Base-by-base conservation (phyloP, 257 asterid species). In the Lycium ferocissimum region DNA sequence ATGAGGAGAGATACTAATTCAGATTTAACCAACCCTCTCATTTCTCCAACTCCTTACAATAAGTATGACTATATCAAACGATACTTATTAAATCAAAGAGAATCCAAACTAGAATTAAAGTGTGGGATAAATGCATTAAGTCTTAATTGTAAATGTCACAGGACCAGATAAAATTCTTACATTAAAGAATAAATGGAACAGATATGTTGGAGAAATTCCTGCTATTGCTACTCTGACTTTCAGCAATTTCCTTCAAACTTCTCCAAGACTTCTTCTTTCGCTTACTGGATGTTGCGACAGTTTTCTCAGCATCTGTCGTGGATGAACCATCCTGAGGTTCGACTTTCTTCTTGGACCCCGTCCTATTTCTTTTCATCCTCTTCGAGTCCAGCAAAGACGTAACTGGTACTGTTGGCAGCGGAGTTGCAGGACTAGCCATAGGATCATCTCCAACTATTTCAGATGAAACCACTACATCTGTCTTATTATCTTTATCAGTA, bases 251-350 rank as follows among this genome's bases (percentile, higher is more conserved):
- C 92, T 92, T 92, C 87, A 95, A 85, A 88, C 94, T 91, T 17
- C 95, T 92, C 98, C 99, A 95, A 5, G 92, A 56, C 49, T 87
- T 91, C 63, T 88, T 91, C 92, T 89, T 92, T 78, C 94, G 87
- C 88, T 94, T 95, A 78, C 89, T 92, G 1, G 94, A 81, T 45
- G 85, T 58, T 51, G 18, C n/a, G 5, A 37, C 37, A 53, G 87
- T 80, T 58, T 85, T 81, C 56, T 89, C 95, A 26, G 40, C 83
- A 26, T 83, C 90, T 12, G 56, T 73, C 20, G 72, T 87, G 38
- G 79, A 87, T 7, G 88, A 67, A 75, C 40, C 84, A 81, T 43
- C 82, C 79, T 73, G 89, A 5, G 86, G 59, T 83, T 88, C 91
- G 33, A 51, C 83, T 35, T 59, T 88, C 83, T 92, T 93, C 90